Percentiles rank a stretch among this genome's conserved stretches.
Conservation (phyloP, 1,139 yeast species). For the Yamadazyma diospyri region DNA sequence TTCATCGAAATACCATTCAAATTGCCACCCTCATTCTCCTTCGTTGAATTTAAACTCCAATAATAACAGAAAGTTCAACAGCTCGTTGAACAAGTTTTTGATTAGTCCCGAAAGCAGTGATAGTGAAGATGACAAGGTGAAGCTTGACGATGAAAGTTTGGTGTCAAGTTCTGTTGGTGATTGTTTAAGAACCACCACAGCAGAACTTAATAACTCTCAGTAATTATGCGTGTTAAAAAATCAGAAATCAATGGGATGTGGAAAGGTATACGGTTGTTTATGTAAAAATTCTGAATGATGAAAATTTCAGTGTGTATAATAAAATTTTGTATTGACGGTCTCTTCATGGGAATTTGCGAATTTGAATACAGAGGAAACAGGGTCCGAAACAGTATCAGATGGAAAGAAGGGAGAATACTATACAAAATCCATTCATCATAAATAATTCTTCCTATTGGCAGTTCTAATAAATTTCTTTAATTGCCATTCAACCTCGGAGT, state of each 20-base stretch:
- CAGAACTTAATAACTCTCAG: slow-evolving; percentile 27
- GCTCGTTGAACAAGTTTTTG: slow-evolving; percentile 21
- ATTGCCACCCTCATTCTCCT: slow-evolving; percentile 1
- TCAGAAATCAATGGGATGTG: neutral
- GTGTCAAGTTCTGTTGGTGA: slow-evolving; percentile 36
- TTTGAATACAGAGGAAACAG: no score
- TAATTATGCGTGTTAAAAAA: slow-evolving; percentile 2
- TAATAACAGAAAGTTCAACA: slow-evolving; percentile 12
- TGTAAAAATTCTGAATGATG: slow-evolving; percentile 6
- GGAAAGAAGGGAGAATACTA: no score
- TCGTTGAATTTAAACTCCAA: slow-evolving; percentile 1
- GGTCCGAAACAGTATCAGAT: no score
- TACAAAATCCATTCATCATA: slow-evolving; percentile 19
- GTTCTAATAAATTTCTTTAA: slow-evolving; percentile 89
- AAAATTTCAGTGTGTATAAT: slow-evolving; percentile 6
- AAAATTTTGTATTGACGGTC: slow-evolving; percentile 2
- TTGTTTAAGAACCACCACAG: slow-evolving; percentile 36
- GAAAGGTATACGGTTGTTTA: slow-evolving; percentile 2
- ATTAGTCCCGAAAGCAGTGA: slow-evolving; percentile 31
- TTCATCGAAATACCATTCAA: slow-evolving; percentile 1
- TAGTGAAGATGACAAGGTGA: slow-evolving; percentile 18
- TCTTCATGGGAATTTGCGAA: no score
- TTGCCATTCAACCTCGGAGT: slow-evolving; percentile 98
- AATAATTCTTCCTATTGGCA: slow-evolving; percentile 89
- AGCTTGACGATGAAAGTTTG: slow-evolving; percentile 28